phyloP scores from a whole-genome alignment of 768 basidiomycete species.

The Baorangia bicolor region DNA sequence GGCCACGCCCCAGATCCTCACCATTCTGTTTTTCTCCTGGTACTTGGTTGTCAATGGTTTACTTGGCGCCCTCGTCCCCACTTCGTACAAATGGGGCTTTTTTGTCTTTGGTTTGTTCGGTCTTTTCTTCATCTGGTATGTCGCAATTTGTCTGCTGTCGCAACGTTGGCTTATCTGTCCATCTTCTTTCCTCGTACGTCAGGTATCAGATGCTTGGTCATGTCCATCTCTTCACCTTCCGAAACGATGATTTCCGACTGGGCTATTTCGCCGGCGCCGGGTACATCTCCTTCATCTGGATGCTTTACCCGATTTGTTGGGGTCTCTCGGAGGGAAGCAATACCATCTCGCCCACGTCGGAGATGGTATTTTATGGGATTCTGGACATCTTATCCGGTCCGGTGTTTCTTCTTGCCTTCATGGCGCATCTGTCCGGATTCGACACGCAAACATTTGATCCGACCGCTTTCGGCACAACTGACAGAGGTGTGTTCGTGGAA shows the following conservation, averaged over 20 bases:
- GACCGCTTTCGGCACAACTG: constrained; percentile 10
- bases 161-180: background rate
- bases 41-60: constrained; percentile 47
- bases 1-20: constrained; percentile 48
- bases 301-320: constrained; percentile 60
- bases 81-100: constrained; percentile 55
- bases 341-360: constrained; percentile 47
- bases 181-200: no score
- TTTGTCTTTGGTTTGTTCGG: constrained; percentile 47
- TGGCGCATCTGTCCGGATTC: constrained; percentile 13
- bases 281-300: constrained; percentile 53
- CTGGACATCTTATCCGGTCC: constrained; percentile 41
- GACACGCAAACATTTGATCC: background rate
- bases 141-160: constrained; percentile 11
- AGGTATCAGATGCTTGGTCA: constrained; percentile 35
- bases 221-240: constrained; percentile 27
- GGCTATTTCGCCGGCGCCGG: constrained; percentile 37
- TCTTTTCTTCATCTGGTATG: constrained; percentile 50
- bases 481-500: constrained; percentile 2
- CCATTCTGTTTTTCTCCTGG: constrained; percentile 36
- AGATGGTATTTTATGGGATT: constrained; percentile 58
- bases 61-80: constrained; percentile 49
- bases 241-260: constrained; percentile 20
- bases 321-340: constrained; percentile 52
- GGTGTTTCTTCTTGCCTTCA: constrained; percentile 36